Conservation (phyloP, 108 stramenopile species). For the Cyclotella choctawhatcheeana region DNA sequence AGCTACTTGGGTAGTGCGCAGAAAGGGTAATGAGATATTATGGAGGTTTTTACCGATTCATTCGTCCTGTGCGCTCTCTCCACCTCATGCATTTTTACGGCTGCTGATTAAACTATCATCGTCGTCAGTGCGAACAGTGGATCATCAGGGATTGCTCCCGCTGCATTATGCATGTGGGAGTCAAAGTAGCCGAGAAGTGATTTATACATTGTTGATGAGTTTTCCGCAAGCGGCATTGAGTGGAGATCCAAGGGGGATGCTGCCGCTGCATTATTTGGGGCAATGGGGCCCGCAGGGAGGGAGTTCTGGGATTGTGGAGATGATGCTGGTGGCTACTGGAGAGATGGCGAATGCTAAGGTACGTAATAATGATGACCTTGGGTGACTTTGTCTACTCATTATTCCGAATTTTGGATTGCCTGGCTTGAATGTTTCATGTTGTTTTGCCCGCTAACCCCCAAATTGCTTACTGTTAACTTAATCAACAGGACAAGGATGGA, state of each 20-base stretch:
- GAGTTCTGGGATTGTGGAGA: constrained; percentile 58
- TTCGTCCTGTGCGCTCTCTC: constrained; percentile 76
- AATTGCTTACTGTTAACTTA: too few relatives aligned
- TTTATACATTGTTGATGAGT: constrained; percentile 67
- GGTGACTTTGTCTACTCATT: neutral
- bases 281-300: constrained; percentile 72
- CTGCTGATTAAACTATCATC: constrained; percentile 70
- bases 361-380: neutral
- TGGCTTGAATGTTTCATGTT: too few relatives aligned
- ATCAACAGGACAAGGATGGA: constrained; percentile 60
- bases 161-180: constrained; percentile 89
- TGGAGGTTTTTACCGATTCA: constrained; percentile 89
- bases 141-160: constrained; percentile 86
- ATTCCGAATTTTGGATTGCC: too few relatives aligned
- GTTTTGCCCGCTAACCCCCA: too few relatives aligned
- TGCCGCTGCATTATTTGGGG: constrained; percentile 83
- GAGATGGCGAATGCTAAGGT: constrained; percentile 40
- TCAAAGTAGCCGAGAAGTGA: constrained; percentile 68
- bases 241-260: constrained; percentile 80
- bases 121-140: constrained; percentile 65
- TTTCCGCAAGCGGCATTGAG: constrained; percentile 71
- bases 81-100: constrained; percentile 63
- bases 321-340: constrained; percentile 78
- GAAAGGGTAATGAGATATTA: constrained; percentile 55
- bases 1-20: constrained; percentile 78